Base-by-base conservation (phyloP, 345 rosid genomes). In the Camelina neglecta region DNA sequence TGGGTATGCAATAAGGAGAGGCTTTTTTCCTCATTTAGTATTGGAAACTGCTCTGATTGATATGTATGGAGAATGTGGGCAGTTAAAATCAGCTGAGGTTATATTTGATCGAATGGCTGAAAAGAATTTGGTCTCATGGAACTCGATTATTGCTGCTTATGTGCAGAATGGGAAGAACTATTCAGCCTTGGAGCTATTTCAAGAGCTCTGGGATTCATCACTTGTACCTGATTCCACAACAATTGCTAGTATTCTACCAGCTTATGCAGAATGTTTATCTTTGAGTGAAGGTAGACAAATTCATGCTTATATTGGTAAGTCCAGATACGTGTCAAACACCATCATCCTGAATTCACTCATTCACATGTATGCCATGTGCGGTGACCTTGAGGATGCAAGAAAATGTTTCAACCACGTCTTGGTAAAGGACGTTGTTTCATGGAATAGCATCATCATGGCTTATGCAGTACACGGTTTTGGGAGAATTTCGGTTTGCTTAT, bases 401-500 rank as follows among this genome's bases (percentile, higher is more conserved):
- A 82, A 53, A 71, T 31, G 82, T 72, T 93, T 90, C 38, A 82
- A 89, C 65, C 62, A 54, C 50, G 66, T 83, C 56, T 11, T 62
- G 35, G 31, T 48, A 66, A 89, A 86, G 83, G 86, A 90, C 79
- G 76, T 86, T 33, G 81, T 89, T 44, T 84, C 95, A 7, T 93
- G 98, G 98, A 93, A 89, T 69, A 85, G 83, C 24, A 85, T 89
- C 72, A 87, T 90, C 62, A 86, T 89, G 94, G 91, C 88, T 23
- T 81, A 87, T 60, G 96, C 86, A 12, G 80, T 88, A 60, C 94
- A 90, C 24, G 92, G 96, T 38, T 80, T 81, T 20, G 96, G 93
- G 38, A 67, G 67, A 73, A 72, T 38, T 33, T 83, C 93, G 3
- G 39, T 85, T 60, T 70, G 78, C 9, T 73, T 90, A 39, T 93